Conservation (phyloP, 176 grass and related monocot species). For the Cocos nucifera region DNA sequence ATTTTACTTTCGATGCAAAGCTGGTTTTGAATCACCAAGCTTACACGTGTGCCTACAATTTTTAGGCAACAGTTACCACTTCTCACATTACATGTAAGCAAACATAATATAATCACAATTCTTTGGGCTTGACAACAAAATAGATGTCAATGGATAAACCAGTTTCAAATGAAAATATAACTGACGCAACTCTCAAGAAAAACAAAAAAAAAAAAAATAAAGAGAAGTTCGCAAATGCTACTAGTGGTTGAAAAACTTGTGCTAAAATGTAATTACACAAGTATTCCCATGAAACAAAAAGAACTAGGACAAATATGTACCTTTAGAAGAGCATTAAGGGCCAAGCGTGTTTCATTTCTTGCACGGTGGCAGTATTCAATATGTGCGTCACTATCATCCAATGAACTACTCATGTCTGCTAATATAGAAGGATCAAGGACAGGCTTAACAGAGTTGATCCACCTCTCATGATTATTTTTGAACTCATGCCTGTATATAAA, state of each 20-base stretch:
- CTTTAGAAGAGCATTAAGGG: slow-evolving; percentile 72
- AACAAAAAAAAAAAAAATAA: too few species aligned
- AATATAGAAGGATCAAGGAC: slow-evolving; percentile 54
- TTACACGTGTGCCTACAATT: too few species aligned
- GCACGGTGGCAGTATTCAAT: slow-evolving; percentile 35
- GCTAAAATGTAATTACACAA: neutral
- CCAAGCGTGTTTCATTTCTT: slow-evolving; percentile 58
- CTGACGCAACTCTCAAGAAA: too few species aligned
- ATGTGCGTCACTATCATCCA: slow-evolving; percentile 26
- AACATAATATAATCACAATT: too few species aligned
- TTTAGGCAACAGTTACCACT: too few species aligned
- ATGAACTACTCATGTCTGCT: slow-evolving; percentile 30
- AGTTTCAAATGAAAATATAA: too few species aligned
- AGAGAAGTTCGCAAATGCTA: too few species aligned
- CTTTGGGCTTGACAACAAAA: too few species aligned
- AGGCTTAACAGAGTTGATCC: slow-evolving; percentile 67
- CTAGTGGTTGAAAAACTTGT: neutral
- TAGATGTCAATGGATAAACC: too few species aligned
- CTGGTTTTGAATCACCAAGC: too few species aligned
- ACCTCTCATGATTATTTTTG: slow-evolving; percentile 74
- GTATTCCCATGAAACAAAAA: neutral
- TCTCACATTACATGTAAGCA: too few species aligned
- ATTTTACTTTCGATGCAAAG: too few species aligned
- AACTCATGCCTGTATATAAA: slow-evolving; percentile 66
- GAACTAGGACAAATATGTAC: slow-evolving; percentile 14